phyloP scores from a whole-genome alignment of 179 eudicot genomes.

The Beta macrorhiza region DNA sequence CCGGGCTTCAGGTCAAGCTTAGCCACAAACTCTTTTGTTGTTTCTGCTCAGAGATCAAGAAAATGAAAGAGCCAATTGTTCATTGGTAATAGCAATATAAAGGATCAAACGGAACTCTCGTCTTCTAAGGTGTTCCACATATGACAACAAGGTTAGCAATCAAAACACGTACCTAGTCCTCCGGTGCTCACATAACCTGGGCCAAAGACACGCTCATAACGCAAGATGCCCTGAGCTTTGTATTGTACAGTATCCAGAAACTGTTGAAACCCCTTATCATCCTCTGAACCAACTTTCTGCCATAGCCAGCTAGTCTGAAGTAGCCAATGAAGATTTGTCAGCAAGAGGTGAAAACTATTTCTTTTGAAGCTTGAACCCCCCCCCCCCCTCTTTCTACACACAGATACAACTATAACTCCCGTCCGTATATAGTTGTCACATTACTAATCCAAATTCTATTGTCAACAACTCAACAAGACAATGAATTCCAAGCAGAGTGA shows the following conservation, averaged over 20 bases:
- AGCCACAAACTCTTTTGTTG: slow-evolving; percentile 84
- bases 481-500: not conserved
- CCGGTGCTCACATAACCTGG: slow-evolving; percentile 95
- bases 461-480: not conserved
- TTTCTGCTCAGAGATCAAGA: slow-evolving; percentile 48
- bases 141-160: not conserved
- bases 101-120: not conserved
- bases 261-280: slow-evolving; percentile 79
- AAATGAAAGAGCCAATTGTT: not conserved
- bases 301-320: slow-evolving; percentile 90
- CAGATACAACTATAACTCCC: not conserved
- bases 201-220: slow-evolving; percentile 91
- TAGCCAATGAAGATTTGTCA: slow-evolving; percentile 4
- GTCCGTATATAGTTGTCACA: not conserved
- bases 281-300: slow-evolving; percentile 71
- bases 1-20: slow-evolving; percentile 84
- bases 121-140: not conserved
- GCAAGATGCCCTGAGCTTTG: slow-evolving; percentile 69
- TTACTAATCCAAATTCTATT: not conserved
- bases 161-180: slow-evolving; percentile 65
- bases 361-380: not conserved
- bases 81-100: not conserved
- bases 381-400: not conserved
- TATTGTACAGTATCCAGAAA: slow-evolving; percentile 92
- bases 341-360: not conserved